Percentiles rank a stretch among this genome's conserved stretches.
Conservation (phyloP, 352 stramenopile genomes). For the Phytophthora uliginosa region DNA sequence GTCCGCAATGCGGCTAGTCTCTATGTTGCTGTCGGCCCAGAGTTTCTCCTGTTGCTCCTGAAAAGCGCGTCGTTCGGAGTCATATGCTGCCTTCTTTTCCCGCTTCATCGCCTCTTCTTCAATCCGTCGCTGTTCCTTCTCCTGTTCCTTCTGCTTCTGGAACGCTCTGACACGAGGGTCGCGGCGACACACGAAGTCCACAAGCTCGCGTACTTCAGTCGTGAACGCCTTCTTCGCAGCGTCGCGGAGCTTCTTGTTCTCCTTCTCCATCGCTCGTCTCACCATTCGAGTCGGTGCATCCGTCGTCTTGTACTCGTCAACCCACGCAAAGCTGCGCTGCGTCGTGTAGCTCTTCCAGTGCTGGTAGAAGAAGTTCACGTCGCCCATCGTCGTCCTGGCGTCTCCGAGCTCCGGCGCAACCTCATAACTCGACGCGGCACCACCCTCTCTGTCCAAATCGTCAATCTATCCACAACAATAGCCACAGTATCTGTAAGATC, state of each 20-base stretch:
- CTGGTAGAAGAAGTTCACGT: slow-evolving; percentile 80
- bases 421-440: slow-evolving; percentile 8
- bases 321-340: slow-evolving; percentile 79
- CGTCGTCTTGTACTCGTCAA: slow-evolving; percentile 87
- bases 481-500: slow-evolving; percentile 5
- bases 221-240: slow-evolving; percentile 82
- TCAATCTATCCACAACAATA: slow-evolving; percentile 64
- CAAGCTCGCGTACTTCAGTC: slow-evolving; percentile 80
- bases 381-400: slow-evolving; percentile 49
- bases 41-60: slow-evolving; percentile 74
- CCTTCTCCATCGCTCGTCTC: slow-evolving; percentile 88
- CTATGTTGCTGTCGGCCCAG: slow-evolving; percentile 51
- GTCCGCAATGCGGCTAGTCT: slow-evolving; percentile 64
- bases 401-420: slow-evolving; percentile 64
- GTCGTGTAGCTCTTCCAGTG: slow-evolving; percentile 85
- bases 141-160: slow-evolving; percentile 75
- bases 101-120: slow-evolving; percentile 65
- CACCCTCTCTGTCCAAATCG: slow-evolving; percentile 57
- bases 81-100: slow-evolving; percentile 68
- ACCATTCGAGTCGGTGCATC: slow-evolving; percentile 84
- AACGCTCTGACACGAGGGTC: slow-evolving; percentile 77
- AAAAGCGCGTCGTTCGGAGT: slow-evolving; percentile 70
- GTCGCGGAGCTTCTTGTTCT: slow-evolving; percentile 91
- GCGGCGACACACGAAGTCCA: slow-evolving; percentile 86
- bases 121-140: slow-evolving; percentile 57